phyloP scores from a whole-genome alignment of 345 rosid genomes.

The Corchorus olitorius region DNA sequence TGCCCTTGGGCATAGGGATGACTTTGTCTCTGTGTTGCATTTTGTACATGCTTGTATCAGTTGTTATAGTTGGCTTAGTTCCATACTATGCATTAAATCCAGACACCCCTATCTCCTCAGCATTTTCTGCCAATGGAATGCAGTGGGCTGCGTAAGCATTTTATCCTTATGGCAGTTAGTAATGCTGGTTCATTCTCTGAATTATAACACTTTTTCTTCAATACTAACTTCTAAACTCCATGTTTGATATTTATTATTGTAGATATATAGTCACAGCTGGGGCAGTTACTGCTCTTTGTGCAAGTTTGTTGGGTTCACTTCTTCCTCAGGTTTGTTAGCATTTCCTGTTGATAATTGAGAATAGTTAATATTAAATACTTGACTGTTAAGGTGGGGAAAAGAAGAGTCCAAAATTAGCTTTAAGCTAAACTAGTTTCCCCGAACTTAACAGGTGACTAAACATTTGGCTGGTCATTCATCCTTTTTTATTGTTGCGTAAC shows the following conservation, averaged over 20 bases:
- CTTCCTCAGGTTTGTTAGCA: slow-evolving; percentile 52
- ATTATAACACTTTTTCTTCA: not conserved
- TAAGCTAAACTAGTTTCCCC: not conserved
- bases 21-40: slow-evolving; percentile 61
- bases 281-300: slow-evolving; percentile 66
- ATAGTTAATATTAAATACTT: not conserved
- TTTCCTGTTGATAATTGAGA: slow-evolving; percentile 7
- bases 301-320: slow-evolving; percentile 73
- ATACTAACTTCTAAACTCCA: not conserved
- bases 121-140: slow-evolving; percentile 71
- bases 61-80: slow-evolving; percentile 67
- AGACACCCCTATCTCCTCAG: slow-evolving; percentile 76
- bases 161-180: not conserved
- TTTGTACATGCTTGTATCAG: slow-evolving; percentile 67
- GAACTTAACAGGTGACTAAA: not conserved
- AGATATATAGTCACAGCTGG: slow-evolving; percentile 64
- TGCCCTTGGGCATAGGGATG: slow-evolving; percentile 70
- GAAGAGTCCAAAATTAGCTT: not conserved
- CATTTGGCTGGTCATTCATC: not conserved
- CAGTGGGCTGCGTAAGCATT: slow-evolving; percentile 73
- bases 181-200: not conserved
- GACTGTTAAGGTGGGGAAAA: no score
- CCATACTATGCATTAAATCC: slow-evolving; percentile 63
- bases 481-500: not conserved
- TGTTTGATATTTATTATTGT: slow-evolving; percentile 21